Conservation (phyloP, 371 early-diverging fungal species). For the Apophysomyces trapeziformis region DNA sequence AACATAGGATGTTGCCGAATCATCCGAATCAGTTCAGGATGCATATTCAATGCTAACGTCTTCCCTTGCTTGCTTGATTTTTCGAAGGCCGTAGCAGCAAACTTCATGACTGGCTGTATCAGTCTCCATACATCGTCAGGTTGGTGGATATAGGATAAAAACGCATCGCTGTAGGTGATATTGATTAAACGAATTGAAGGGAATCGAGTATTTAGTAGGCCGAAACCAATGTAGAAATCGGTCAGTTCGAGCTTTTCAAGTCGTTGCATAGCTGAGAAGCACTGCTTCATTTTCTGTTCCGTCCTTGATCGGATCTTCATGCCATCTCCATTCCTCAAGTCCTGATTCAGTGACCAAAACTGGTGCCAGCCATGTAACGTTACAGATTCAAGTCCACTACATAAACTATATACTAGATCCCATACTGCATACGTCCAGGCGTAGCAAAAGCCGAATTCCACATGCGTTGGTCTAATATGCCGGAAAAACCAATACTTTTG, state of each 20-base stretch:
- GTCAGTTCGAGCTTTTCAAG: slow-evolving; percentile 3
- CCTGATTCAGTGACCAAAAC: not conserved
- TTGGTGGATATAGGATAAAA: not conserved
- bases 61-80: not conserved
- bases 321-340: not conserved
- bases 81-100: not conserved
- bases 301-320: not conserved
- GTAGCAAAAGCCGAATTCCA: slow-evolving; percentile 16
- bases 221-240: not conserved
- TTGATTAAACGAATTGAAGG: not conserved
- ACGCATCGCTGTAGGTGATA: not conserved
- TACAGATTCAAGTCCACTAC: not conserved
- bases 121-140: not conserved
- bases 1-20: slow-evolving; percentile 3
- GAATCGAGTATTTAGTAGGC: not conserved
- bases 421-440: slow-evolving; percentile 14
- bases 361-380: slow-evolving; percentile 2
- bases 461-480: not conserved
- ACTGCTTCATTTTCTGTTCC: not conserved
- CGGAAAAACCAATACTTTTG: not conserved
- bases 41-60: not conserved
- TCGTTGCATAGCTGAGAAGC: not conserved
- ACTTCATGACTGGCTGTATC: not conserved
- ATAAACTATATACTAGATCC: not conserved
- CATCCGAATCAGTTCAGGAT: slow-evolving; percentile 7